Base-by-base conservation (phyloP, 139 green algal species). In the Picochlorum sp. region DNA sequence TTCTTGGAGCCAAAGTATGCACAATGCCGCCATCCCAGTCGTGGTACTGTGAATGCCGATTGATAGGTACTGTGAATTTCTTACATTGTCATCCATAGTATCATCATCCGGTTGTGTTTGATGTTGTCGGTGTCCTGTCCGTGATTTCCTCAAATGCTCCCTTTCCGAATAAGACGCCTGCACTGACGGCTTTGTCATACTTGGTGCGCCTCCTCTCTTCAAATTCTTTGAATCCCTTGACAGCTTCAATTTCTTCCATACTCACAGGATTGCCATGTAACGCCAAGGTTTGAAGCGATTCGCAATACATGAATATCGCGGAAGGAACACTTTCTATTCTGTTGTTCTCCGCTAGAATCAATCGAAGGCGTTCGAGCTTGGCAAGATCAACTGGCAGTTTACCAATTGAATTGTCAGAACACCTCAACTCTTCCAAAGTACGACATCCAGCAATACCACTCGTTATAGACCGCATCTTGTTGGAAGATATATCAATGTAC, bases 181-280 rank as follows among this genome's bases (percentile, higher is more conserved):
- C 70, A 9, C 68, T 77, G 8, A 89, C 72, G 2, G 63, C 41
- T 60, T 89, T 89, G 69, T 79, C 68, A 21, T 75, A 81, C 57
- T 87, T 89, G 31, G 15, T 52, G 41, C 75, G 66, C 2, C 86
- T 69, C 21, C 86, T 65, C 23, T 60, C 73, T 38, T 93, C 85
- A 67, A 82, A 89, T 3, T 73, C 72, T 8, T 69, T 20, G 47
- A 65, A 85, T 2, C 80, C 80, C 1, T 76, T 60, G 20, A 71
- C 80, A 10, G 55, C 68, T 65, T 74, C 41, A 44, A 81, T 55
- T 30, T 62, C 59, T 34, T 80, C 68, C 1, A 77, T 49, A 5
- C 66, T 81, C 62, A 94, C 77, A 24, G 84, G 78, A 61, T 88
- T 90, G 38, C 61, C 60, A 58, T 92, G 86, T 38, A 94, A 69